These are phyloP conservation scores for Colletotrichum caudatum DNA, from an alignment of 2,329 filamentous ascomycete genomes.

Conservation along the genomic window DNA sequence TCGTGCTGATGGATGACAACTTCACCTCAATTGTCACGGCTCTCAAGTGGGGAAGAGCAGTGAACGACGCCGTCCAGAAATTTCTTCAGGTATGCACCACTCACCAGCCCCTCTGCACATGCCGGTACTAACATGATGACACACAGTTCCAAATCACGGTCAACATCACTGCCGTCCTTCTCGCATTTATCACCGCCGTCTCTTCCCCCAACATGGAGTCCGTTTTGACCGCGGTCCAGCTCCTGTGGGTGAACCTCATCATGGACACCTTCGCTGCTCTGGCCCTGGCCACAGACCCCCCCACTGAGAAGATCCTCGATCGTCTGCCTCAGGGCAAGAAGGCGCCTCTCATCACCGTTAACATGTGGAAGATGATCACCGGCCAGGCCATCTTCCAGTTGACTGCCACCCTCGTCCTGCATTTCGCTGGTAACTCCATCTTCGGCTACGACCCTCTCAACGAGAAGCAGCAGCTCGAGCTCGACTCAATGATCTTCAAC, in stretches of 20 bases:
- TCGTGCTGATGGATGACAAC: slow-evolving; percentile 76
- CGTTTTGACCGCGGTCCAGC: slow-evolving; percentile 74
- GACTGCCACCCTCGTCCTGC: slow-evolving; percentile 67
- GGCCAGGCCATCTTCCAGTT: slow-evolving; percentile 73
- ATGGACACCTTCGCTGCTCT: slow-evolving; percentile 78
- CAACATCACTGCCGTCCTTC: slow-evolving; percentile 75
- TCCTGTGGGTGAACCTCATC: slow-evolving; percentile 77
- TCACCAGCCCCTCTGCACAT: too few relatives aligned
- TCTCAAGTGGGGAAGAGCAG: slow-evolving; percentile 75
- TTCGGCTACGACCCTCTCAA: slow-evolving; percentile 61
- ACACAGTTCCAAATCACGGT: slow-evolving; percentile 74
- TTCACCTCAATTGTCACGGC: slow-evolving; percentile 75
- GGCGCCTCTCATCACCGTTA: slow-evolving; percentile 77
- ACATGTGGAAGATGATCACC: slow-evolving; percentile 76
- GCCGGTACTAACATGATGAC: slow-evolving; percentile 10
- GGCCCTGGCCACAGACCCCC: slow-evolving; percentile 73
- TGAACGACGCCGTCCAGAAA: slow-evolving; percentile 76
- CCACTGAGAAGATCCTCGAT: slow-evolving; percentile 67
- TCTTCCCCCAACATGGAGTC: slow-evolving; percentile 66
- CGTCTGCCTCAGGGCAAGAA: slow-evolving; percentile 70
- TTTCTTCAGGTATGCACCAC: slow-evolving; percentile 67
- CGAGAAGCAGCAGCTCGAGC: slow-evolving; percentile 55
- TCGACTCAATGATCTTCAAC: slow-evolving; percentile 75
- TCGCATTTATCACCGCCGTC: slow-evolving; percentile 74
- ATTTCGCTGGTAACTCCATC: slow-evolving; percentile 70